Evolutionary conservation across 495 filamentous ascomycete genomes (phyloP).

Genomic region (Glonium stellatum): DNA sequence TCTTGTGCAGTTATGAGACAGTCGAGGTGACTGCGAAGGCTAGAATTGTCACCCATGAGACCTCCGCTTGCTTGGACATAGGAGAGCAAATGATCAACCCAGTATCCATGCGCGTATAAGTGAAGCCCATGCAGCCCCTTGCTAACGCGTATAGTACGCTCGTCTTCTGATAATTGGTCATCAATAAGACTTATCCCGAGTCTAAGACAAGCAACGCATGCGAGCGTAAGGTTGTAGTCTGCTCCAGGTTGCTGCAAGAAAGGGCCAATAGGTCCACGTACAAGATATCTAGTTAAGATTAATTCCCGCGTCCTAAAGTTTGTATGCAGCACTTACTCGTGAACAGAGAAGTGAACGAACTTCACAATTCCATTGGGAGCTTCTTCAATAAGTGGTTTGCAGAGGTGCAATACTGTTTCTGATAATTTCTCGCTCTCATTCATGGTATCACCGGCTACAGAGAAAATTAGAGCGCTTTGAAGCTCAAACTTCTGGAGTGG

Average conservation of each 20-base stretch:
- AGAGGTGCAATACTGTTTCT: slow-evolving; percentile 1
- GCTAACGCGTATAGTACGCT: neutral
- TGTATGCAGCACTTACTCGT: neutral
- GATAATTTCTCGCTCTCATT: neutral
- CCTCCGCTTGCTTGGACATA: neutral
- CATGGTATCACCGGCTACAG: neutral
- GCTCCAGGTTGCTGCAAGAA: neutral
- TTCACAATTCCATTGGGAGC: neutral
- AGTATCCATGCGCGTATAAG: slow-evolving; percentile 1
- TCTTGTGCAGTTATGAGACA: neutral
- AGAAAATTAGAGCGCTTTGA: neutral
- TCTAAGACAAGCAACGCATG: neutral
- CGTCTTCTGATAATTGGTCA: neutral
- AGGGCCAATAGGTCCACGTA: neutral
- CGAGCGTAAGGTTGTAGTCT: neutral
- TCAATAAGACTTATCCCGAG: neutral
- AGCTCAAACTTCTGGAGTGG: neutral
- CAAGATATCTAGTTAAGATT: neutral
- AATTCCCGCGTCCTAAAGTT: neutral
- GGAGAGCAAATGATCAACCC: neutral
- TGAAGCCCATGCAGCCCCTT: neutral
- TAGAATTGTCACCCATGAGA: neutral
- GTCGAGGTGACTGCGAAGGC: neutral
- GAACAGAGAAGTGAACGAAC: slow-evolving; percentile 7
- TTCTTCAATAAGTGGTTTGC: neutral